Evolutionary conservation across 805 yeast species (phyloP), one percentile per base, ranked within the genome.

Genomic region (Yamadazyma ubonensis): DNA sequence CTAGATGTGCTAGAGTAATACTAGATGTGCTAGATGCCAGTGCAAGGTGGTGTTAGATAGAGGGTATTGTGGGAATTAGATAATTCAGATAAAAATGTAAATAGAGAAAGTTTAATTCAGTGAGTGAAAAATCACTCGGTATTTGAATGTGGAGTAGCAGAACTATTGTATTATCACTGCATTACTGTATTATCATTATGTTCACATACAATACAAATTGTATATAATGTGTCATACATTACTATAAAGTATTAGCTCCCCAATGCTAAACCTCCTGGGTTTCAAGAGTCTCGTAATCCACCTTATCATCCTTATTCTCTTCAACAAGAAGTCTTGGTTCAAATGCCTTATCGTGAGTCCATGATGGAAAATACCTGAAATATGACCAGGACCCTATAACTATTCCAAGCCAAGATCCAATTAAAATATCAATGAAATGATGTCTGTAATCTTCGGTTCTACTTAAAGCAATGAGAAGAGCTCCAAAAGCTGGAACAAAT

Each of bases 381-480:
- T 81, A 82, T 18, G 76, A 64, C 72, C 77, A 71, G 59, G 63
- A 65, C 0, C 90, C 91, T 23, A 83, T 61, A 2, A 66, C 43
- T 4, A 64, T 46, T 1, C 99, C 99, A 2, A 91, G 55, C 1
- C 69, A 12, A 20, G 84, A 69, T 3, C 99, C 99, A 11, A 83
- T 54, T 1, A 84, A 51, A 1, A 93, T 83, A 60, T 91, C 99
- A 12, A 86, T 68, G 55, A 86, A 88, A 62, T 91, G 98, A 56
- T 91, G 99, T 58, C 97, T 75, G 63, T 90, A 90, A 62, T 91
- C 99, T 53, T 85, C 83, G 0, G 96, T 86, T 52, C 99, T 75
- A 28, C 93, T 79, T 32, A 86, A 61, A 0, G 97, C 98, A 50
- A 91, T 81, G 47, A 82, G 71, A 1, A 75, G 54, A 0, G 98